Base-by-base conservation (phyloP, 2,329 filamentous ascomycete species). In the Nannizzia gypsea region DNA sequence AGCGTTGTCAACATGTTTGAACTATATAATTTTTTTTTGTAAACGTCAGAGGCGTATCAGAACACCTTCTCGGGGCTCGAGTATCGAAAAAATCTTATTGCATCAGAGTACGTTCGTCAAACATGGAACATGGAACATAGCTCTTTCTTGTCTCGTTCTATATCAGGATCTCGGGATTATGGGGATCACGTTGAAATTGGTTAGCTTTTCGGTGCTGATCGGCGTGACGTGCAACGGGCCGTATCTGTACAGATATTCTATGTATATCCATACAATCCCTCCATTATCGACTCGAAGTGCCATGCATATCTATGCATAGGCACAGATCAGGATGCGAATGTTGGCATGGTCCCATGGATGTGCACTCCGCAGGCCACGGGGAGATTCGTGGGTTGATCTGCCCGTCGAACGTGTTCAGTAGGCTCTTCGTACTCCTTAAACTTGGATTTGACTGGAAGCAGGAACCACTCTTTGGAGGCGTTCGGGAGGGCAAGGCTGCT, bases 131-230 rank as follows among this genome's bases (percentile, higher is more conserved):
- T 54, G 50, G 24, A 17, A 34, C 26, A 54, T 17, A 13, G 28
- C 50, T n/a, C 50, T 54, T 54, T 15, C 28, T 31, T 54, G 13
- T 15, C 50, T 36, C 28, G 26, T 54, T 54, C 50, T 54, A 31
- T 54, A 54, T 54, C 50, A 54, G 28, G 28, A 31, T 34, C 50
- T 54, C 28, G 50, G 50, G 50, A 54, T 54, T 54, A 54, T 54
- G 50, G 15, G 44, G 50, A 34, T 54, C 50, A 34, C 31, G 50
- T 34, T 54, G 28, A 54, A 54, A 54, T 20, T 36, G 34, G 50
- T 31, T 54, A 54, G 50, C 28, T 34, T 54, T 54, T 54, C 50
- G 50, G 50, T 54, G 50, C n/a, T 54, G 50, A 54, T 54, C 50
- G 50, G 26, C 50, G 26, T 54, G 50, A 54, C 50, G 50, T 54